Percentiles rank a stretch among this genome's conserved stretches.
Evolutionary conservation across 129 eudicot species (phyloP).

Genomic region (Tagetes erecta): DNA sequence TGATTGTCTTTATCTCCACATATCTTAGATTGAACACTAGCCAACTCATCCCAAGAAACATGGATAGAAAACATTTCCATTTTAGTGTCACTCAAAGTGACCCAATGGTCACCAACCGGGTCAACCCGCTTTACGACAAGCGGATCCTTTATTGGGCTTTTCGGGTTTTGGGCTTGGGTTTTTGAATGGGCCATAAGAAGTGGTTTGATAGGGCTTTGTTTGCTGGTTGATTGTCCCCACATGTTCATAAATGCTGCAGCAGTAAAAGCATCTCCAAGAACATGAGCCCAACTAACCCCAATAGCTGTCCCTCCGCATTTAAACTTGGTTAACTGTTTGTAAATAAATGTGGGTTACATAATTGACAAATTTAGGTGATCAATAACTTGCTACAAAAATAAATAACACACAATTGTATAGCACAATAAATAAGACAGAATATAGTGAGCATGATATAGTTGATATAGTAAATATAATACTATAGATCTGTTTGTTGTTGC

Average conservation of each 20-base stretch:
- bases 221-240: slow-evolving; percentile 44
- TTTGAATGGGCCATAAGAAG: slow-evolving; percentile 31
- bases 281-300: slow-evolving; percentile 82
- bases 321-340: slow-evolving; percentile 58
- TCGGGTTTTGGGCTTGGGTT: not conserved
- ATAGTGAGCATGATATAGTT: too few species aligned
- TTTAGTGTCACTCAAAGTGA: slow-evolving; percentile 5
- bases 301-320: slow-evolving; percentile 71
- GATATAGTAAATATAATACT: too few species aligned
- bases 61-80: slow-evolving; percentile 45
- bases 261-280: slow-evolving; percentile 74
- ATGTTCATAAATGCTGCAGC: slow-evolving; percentile 46
- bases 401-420: too few species aligned
- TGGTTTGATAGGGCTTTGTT: slow-evolving; percentile 29
- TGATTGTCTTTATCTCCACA: slow-evolving; percentile 21
- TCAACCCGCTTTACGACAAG: slow-evolving; percentile 53
- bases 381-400: not conserved
- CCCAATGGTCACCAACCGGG: slow-evolving; percentile 77
- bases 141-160: slow-evolving; percentile 33
- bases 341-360: too few species aligned
- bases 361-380: not conserved
- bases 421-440: too few species aligned
- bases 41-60: slow-evolving; percentile 41
- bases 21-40: slow-evolving; percentile 43
- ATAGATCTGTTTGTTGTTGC: too few species aligned